Evolutionary conservation across 2,329 filamentous ascomycete genomes (phyloP).

Genomic region (Xylariaceae sp.): DNA sequence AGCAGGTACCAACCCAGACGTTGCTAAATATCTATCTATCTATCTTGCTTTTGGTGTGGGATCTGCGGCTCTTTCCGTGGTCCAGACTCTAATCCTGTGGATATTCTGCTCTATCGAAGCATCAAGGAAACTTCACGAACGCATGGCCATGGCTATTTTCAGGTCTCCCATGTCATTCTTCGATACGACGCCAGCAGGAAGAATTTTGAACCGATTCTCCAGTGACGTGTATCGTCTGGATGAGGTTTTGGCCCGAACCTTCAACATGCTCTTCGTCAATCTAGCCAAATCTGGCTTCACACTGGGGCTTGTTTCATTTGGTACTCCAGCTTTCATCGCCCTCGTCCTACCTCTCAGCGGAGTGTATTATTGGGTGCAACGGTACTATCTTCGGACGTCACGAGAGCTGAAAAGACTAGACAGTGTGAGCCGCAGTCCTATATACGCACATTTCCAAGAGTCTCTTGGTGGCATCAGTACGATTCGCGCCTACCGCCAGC

Average conservation of each 20-base stretch:
- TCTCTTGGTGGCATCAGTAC: conserved; percentile 90
- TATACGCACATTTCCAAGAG: conserved; percentile 98
- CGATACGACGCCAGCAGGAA: conserved; percentile 92
- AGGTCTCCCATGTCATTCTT: conserved; percentile 98
- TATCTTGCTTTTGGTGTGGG: conserved; percentile 95
- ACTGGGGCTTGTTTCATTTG: conserved; percentile 74
- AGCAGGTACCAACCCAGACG: conserved; percentile 63
- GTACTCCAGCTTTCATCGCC: conserved; percentile 75
- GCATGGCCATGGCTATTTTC: conserved; percentile 97
- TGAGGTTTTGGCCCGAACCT: conserved; percentile 90
- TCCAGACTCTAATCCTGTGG: conserved; percentile 94
- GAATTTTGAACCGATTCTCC: conserved; percentile 94
- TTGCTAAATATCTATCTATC: conserved; percentile 88
- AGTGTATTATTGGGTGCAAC: conserved; percentile 89
- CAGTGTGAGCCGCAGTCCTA: conserved; percentile 90
- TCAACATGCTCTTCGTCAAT: conserved; percentile 93
- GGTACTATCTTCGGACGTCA: conserved; percentile 94
- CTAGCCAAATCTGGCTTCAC: conserved; percentile 75
- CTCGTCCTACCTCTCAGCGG: conserved; percentile 76
- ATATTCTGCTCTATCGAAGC: conserved; percentile 99
- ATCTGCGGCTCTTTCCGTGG: conserved; percentile 75
- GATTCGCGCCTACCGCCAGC: conserved; percentile 90
- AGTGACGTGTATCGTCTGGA: conserved; percentile 82
- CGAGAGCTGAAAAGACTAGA: conserved; percentile 94
- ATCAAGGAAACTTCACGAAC: conserved; percentile 91